These are phyloP conservation scores for Brassica hybrid DNA, from an alignment of 441 rosid species.

Conservation along the genomic window DNA sequence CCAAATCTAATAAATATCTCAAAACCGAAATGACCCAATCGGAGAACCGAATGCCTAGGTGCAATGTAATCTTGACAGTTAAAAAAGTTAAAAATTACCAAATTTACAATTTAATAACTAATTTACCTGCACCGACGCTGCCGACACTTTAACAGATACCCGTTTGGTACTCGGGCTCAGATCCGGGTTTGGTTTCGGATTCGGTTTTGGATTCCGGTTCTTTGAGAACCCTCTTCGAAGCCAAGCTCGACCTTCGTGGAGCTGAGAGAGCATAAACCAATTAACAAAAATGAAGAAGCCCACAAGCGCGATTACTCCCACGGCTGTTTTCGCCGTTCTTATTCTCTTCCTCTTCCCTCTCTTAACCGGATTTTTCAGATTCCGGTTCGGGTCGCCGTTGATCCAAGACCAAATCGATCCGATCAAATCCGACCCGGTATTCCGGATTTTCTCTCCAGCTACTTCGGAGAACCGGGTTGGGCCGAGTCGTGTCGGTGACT, in stretches of 20 bases:
- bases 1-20: not conserved
- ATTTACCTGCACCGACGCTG: slow-evolving; percentile 57
- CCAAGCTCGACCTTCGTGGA: slow-evolving; percentile 57
- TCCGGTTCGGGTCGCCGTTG: slow-evolving; percentile 41
- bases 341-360: slow-evolving; percentile 53
- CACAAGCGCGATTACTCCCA: slow-evolving; percentile 55
- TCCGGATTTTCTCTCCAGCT: slow-evolving; percentile 18
- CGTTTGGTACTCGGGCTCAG: slow-evolving; percentile 36
- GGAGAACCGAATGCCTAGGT: not conserved
- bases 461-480: slow-evolving; percentile 48
- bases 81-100: slow-evolving; percentile 8
- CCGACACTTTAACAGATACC: slow-evolving; percentile 47
- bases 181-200: slow-evolving; percentile 27
- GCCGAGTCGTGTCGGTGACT: slow-evolving; percentile 43
- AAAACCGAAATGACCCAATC: not conserved
- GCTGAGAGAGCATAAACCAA: slow-evolving; percentile 72
- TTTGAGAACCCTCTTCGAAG: slow-evolving; percentile 39
- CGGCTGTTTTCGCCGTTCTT: slow-evolving; percentile 52
- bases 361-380: slow-evolving; percentile 44
- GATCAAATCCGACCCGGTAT: slow-evolving; percentile 26
- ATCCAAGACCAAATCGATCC: slow-evolving; percentile 42
- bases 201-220: slow-evolving; percentile 26
- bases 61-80: not conserved
- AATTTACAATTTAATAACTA: not conserved
- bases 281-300: slow-evolving; percentile 72